Conservation (phyloP, 2,329 filamentous ascomycete genomes). For the Phyllosticta ampelicida region DNA sequence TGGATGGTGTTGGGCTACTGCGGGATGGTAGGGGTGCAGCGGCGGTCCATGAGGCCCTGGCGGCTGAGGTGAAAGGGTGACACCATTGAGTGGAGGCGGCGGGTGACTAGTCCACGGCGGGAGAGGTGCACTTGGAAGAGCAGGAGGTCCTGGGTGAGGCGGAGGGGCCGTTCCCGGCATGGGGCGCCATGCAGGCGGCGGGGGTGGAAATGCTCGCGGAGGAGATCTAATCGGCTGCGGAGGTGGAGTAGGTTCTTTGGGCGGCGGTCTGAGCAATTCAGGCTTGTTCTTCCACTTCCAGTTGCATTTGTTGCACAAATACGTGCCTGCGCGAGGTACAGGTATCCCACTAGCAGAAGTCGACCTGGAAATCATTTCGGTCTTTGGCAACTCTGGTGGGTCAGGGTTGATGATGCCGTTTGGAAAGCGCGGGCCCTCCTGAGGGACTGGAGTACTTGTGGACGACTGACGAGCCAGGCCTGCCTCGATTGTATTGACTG, state of each 20-base stretch:
- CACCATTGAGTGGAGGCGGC: constrained; percentile 20
- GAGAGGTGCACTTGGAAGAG: constrained; percentile 19
- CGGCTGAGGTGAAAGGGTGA: constrained; percentile 19
- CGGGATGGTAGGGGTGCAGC: constrained; percentile 22
- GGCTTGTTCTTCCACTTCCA: constrained; percentile 32
- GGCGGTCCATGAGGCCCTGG: constrained; percentile 13
- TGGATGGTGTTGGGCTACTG: constrained; percentile 18
- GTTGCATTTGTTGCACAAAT: constrained; percentile 40
- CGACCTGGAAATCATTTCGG: neutral
- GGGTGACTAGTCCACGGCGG: constrained; percentile 19
- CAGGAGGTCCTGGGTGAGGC: constrained; percentile 16
- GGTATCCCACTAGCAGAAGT: constrained; percentile 14
- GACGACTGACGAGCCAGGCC: neutral
- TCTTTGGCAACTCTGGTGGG: constrained; percentile 14
- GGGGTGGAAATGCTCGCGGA: constrained; percentile 22
- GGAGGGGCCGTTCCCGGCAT: constrained; percentile 13
- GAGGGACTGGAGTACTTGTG: neutral
- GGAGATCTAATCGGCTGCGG: constrained; percentile 15
- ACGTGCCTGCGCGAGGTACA: constrained; percentile 16
- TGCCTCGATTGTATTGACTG: constrained; percentile 10
- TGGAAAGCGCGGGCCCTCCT: constrained; percentile 6
- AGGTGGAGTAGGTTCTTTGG: constrained; percentile 18
- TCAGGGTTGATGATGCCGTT: constrained; percentile 15
- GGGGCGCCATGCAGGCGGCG: constrained; percentile 18
- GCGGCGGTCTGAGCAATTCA: constrained; percentile 18